These are phyloP conservation scores for Amniculicola lignicola DNA, from an alignment of 495 filamentous ascomycete genomes.

Conservation along the genomic window DNA sequence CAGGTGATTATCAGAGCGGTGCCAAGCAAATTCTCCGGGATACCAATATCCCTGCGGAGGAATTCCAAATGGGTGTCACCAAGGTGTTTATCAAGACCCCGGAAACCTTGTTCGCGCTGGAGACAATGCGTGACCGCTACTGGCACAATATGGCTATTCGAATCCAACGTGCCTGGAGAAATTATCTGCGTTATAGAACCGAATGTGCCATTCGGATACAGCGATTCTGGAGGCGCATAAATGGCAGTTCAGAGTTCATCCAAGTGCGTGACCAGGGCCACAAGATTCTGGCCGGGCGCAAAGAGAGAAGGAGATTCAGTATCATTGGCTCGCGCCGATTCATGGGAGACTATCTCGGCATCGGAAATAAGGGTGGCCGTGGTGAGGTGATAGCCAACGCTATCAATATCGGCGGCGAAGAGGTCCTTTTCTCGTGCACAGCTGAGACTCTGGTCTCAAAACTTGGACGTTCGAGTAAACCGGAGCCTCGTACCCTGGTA, in stretches of 20 bases:
- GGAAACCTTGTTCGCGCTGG: conserved; percentile 93
- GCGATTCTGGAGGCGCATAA: conserved; percentile 88
- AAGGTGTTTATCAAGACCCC: conserved; percentile 99
- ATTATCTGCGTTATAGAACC: conserved; percentile 85
- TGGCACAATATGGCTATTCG: conserved; percentile 99
- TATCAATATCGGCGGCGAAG: conserved; percentile 67
- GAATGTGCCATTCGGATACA: conserved; percentile 94
- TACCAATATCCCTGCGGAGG: conserved; percentile 87
- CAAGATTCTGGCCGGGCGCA: conserved; percentile 72
- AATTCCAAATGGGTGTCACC: conserved; percentile 94
- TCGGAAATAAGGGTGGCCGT: conserved; percentile 73
- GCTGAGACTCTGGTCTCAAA: conserved; percentile 86
- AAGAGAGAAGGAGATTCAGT: conserved; percentile 88
- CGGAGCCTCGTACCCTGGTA: conserved; percentile 77
- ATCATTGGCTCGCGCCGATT: conserved; percentile 87
- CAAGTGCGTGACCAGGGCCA: conserved; percentile 90
- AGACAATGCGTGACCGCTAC: conserved; percentile 95
- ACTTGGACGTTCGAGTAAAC: conserved; percentile 92
- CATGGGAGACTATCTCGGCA: conserved; percentile 91
- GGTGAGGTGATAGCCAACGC: conserved; percentile 76
- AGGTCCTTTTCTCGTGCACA: conserved; percentile 82
- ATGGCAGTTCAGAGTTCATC: conserved; percentile 80
- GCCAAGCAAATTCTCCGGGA: conserved; percentile 95
- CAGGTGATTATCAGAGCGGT: conserved; percentile 76
- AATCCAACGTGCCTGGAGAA: conserved; percentile 96